phyloP scores from a whole-genome alignment of 1,284 basidiomycete genomes.

The Fomitopsis schrenkii region DNA sequence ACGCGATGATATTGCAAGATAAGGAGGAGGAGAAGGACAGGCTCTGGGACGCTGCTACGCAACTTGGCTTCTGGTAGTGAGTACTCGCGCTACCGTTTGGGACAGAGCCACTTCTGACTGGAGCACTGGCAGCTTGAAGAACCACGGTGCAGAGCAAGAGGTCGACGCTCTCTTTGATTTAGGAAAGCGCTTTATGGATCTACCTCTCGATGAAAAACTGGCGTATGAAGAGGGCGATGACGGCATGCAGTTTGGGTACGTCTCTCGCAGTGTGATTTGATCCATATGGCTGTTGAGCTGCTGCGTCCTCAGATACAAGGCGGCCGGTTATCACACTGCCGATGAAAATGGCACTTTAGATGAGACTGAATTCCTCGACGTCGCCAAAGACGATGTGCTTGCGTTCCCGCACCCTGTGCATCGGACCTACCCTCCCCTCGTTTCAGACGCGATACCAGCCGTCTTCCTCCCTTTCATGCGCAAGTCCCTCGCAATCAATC shows the following conservation, averaged over 20 bases:
- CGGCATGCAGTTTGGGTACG: constrained; percentile 52
- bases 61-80: constrained; percentile 34
- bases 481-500: constrained; percentile 22
- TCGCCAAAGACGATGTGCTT: constrained; percentile 25
- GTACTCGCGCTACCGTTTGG: constrained; percentile 7
- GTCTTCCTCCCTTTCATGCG: constrained; percentile 20
- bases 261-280: not conserved
- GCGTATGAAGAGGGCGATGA: constrained; percentile 58
- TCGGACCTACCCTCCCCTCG: constrained; percentile 21
- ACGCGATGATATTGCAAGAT: constrained; percentile 21
- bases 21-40: constrained; percentile 24
- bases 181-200: constrained; percentile 47
- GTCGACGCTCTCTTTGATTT: constrained; percentile 53
- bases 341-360: constrained; percentile 32
- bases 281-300: too few relatives aligned
- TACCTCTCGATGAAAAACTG: constrained; percentile 57
- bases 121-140: constrained; percentile 43
- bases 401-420: constrained; percentile 14
- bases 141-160: constrained; percentile 48
- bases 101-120: not conserved
- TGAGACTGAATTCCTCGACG: constrained; percentile 27
- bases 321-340: constrained; percentile 18
- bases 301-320: constrained; percentile 15
- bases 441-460: constrained; percentile 15
- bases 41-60: constrained; percentile 29